Evolutionary conservation across 768 basidiomycete species (phyloP).

Genomic region (Suillus ampliporus): DNA sequence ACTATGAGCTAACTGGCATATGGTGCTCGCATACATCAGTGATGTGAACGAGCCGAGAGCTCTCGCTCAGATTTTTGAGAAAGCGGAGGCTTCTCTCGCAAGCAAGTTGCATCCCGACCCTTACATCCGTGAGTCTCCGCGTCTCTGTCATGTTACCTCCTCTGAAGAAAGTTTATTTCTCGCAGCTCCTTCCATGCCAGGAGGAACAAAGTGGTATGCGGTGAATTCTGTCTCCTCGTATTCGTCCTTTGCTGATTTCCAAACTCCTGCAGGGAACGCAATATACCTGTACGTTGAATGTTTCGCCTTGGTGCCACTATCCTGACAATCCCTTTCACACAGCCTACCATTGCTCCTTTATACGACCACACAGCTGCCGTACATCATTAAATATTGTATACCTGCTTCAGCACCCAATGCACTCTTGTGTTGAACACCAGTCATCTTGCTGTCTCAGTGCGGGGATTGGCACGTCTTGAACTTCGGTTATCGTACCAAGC

Average conservation of each 20-base stretch:
- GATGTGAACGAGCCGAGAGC: constrained; percentile 86
- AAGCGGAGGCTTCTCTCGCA: constrained; percentile 79
- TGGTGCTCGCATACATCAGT: constrained; percentile 42
- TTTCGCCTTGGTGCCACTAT: background rate
- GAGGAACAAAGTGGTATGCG: constrained; percentile 94
- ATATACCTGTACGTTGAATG: constrained; percentile 66
- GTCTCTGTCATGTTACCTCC: background rate
- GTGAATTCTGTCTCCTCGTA: background rate
- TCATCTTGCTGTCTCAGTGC: background rate
- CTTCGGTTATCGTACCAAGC: too few species aligned
- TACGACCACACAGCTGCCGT: constrained; percentile 61
- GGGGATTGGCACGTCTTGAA: background rate
- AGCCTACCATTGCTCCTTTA: constrained; percentile 68
- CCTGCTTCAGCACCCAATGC: constrained; percentile 6
- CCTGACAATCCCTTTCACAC: constrained; percentile 14
- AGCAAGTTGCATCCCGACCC: constrained; percentile 85
- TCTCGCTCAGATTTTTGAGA: constrained; percentile 74
- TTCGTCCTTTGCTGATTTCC: constrained; percentile 6
- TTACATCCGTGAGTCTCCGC: constrained; percentile 77
- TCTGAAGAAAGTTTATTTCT: constrained; percentile 6
- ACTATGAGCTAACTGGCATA: background rate
- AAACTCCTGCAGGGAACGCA: constrained; percentile 69
- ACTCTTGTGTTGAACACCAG: background rate
- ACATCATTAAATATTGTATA: constrained; percentile 30
- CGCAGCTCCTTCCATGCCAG: constrained; percentile 80